Conservation (phyloP, 768 basidiomycete genomes). For the Xerocomellus dryophilus region DNA sequence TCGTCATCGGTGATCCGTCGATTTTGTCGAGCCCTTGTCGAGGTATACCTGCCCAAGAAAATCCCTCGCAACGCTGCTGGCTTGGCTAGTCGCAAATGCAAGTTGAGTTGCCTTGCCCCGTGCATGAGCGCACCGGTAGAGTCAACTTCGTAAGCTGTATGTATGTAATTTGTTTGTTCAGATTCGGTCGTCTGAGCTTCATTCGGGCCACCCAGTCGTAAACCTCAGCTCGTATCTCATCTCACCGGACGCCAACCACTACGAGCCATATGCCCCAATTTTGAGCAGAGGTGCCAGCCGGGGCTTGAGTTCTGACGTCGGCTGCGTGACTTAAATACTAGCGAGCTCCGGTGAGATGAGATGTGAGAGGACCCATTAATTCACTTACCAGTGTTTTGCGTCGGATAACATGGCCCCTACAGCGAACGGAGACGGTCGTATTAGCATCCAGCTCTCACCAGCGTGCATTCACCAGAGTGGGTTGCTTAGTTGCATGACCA, state of each 20-base stretch:
- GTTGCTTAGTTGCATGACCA: not conserved
- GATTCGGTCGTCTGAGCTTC: not conserved
- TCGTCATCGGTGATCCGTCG: conserved; percentile 18
- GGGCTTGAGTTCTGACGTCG: too few relatives aligned
- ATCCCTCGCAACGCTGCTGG: not conserved
- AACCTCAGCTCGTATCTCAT: too few relatives aligned
- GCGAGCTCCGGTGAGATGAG: too few relatives aligned
- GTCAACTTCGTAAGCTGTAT: too few relatives aligned
- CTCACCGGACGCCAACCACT: too few relatives aligned
- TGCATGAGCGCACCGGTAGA: conserved; percentile 4
- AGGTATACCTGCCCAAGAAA: conserved; percentile 8
- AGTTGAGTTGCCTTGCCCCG: conserved; percentile 4
- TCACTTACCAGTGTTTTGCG: not conserved
- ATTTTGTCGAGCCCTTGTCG: conserved; percentile 13
- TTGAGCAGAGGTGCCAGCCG: too few relatives aligned
- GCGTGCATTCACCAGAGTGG: not conserved
- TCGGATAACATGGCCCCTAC: not conserved
- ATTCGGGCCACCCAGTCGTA: too few relatives aligned
- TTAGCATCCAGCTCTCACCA: not conserved
- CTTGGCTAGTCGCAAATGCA: conserved; percentile 1
- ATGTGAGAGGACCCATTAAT: too few relatives aligned
- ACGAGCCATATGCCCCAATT: too few relatives aligned
- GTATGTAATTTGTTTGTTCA: too few relatives aligned
- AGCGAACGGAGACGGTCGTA: not conserved
- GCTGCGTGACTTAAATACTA: too few relatives aligned